Evolutionary conservation across 352 stramenopile genomes (phyloP).

Genomic region (Detonula confervacea): DNA sequence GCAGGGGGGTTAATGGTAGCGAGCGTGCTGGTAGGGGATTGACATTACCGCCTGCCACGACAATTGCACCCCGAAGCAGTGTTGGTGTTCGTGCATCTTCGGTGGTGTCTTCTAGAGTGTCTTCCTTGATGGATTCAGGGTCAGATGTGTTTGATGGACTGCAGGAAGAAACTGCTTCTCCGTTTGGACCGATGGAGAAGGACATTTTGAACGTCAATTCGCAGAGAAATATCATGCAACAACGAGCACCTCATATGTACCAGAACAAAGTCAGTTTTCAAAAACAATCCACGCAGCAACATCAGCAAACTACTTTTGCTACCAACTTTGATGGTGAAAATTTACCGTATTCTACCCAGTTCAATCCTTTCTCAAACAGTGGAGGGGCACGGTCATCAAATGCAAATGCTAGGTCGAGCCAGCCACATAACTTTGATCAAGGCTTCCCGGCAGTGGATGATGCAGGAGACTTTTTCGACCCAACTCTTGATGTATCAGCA

Average conservation of each 20-base stretch:
- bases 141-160: conserved; percentile 71
- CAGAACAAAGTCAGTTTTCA: background rate
- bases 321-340: conserved; percentile 34
- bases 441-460: background rate
- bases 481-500: conserved; percentile 52
- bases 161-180: conserved; percentile 15
- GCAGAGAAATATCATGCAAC: background rate
- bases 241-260: background rate
- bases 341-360: conserved; percentile 48
- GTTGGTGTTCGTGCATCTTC: conserved; percentile 20
- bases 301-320: conserved; percentile 11
- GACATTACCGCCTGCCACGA: conserved; percentile 20
- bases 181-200: conserved; percentile 32
- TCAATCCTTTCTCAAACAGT: conserved; percentile 39
- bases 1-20: conserved; percentile 28
- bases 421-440: background rate
- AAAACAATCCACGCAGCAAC: background rate
- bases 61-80: conserved; percentile 1
- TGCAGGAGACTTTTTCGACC: conserved; percentile 29
- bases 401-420: background rate
- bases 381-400: background rate
- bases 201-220: conserved; percentile 42
- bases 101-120: conserved; percentile 11
- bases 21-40: conserved; percentile 20
- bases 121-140: conserved; percentile 40